Base-by-base conservation (phyloP, 805 yeast genomes). In the Yarrowia porcina region DNA sequence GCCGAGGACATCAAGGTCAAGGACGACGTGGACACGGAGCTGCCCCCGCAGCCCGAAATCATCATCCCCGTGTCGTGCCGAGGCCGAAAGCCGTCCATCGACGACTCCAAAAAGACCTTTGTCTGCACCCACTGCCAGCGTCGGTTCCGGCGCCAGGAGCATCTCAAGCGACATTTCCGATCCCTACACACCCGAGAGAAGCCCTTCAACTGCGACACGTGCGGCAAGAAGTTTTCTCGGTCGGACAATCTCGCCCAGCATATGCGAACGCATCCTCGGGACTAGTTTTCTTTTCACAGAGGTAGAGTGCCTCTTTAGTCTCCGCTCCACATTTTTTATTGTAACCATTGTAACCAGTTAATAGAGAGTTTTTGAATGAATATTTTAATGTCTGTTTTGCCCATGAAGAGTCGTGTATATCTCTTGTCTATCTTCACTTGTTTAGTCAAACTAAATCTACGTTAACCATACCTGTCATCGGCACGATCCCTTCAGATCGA, bases 71-170 rank as follows among this genome's bases (percentile, higher is more conserved):
- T 52, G 32, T 56, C 61, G 15, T 56, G 61, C 44, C 32, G 90
- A 54, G 90, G 90, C 6, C 78, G 90, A 41, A 85, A 85, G 71
- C 89, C 87, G 23, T 81, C 85, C 42, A 74, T 81, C 65, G 82
- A 81, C 56, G 79, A 76, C 66, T 69, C 72, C 7, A 57, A 80
- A 11, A 86, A 86, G 72, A 83, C 83, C 42, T 87, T 80, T 70
- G 81, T 82, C 57, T 87, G 92, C 71, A 82, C 81, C 32, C 81
- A 79, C 69, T 87, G 93, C 71, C 78, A 81, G 52, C 79, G 92
- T 67, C 72, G 82, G 49, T 88, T 88, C 74, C 84, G 86, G 70
- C 79, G 94, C 67, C 90, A 87, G 71, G 94, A 88, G 69, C 94
- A 88, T 72, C 74, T 88, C 67, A 86, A 86, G 71, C 79, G 94